Conservation (phyloP, 208 protist species). For the Acanthamoeba royreba region DNA sequence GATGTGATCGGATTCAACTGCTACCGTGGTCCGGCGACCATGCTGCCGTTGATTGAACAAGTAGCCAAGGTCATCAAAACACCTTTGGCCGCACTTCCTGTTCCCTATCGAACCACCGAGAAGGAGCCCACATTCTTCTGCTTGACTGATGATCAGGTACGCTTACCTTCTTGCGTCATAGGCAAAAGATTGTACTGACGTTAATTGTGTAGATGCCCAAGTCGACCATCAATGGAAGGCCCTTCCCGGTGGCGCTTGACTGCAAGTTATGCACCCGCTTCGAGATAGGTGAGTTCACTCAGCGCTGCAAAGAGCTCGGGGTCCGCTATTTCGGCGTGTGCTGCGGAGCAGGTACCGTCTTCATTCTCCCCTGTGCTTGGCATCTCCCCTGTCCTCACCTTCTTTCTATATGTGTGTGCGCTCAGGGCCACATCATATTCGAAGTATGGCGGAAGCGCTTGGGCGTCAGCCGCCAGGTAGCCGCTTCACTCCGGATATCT, state of each 20-base stretch:
- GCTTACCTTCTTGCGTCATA: no score
- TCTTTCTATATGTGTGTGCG: neutral
- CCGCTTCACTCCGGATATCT: slow-evolving; percentile 2
- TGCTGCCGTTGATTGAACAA: slow-evolving; percentile 4
- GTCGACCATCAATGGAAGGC: neutral
- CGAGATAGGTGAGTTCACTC: slow-evolving; percentile 7
- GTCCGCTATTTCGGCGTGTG: slow-evolving; percentile 38
- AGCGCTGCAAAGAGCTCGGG: neutral
- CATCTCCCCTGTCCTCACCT: neutral
- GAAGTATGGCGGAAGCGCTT: neutral
- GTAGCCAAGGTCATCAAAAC: neutral
- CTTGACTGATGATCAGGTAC: neutral
- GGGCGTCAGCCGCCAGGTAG: neutral
- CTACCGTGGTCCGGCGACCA: neutral
- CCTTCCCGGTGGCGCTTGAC: slow-evolving; percentile 24
- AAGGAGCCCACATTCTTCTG: slow-evolving; percentile 41
- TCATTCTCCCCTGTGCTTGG: neutral
- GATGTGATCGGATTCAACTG: slow-evolving; percentile 44
- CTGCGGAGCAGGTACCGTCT: neutral
- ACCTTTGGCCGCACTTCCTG: slow-evolving; percentile 37
- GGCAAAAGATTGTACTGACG: no score
- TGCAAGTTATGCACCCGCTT: neutral
- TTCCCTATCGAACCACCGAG: slow-evolving; percentile 35
- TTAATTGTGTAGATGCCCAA: slow-evolving; percentile 12
- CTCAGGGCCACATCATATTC: neutral